Evolutionary conservation across 495 filamentous ascomycete species (phyloP), one percentile per base, ranked within the genome.

Genomic region (Penicillium macrosclerotiorum): DNA sequence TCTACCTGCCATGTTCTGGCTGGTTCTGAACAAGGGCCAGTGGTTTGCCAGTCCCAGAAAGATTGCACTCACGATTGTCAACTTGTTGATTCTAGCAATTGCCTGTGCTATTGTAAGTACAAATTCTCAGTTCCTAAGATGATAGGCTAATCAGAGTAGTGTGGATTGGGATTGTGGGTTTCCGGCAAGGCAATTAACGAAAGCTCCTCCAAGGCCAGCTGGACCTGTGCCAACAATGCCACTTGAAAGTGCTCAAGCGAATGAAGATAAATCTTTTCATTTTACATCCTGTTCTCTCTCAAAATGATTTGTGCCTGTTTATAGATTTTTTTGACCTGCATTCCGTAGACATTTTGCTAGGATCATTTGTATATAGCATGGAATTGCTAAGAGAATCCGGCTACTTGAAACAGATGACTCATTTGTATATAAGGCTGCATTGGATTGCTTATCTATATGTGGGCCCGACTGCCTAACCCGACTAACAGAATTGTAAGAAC

Each of bases 71-170:
- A 67, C 65, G 1, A 49, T 68, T 12, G 12, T 75, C 49, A 85
- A 84, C 51, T 45, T 57, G 6, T 1, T 76, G 13, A 68, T 75
- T 35, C 74, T 86, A 43, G 55, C 68, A 19, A 72, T 86, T 42
- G 81, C 62, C n/a, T 48, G 30, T 22, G 52, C 52, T 19, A 59
- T 67, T 45, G 63, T 67, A 59, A 43, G 63, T 59, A 46, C 13
- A 13, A 1, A 3, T 40, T 8, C 5, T 14, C 11, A 1, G 22
- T 11, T 16, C 1, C 6, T 8, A 0, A 14, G 1, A 11, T 22
- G 11, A 12, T 8, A 2, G 43, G 17, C 52, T 64, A 37, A 59
- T 27, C 7, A 7, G 20, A 44, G 26, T 31, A 67, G 61, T 72
- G 68, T 40, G 68, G 57, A 20, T 37, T 72, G 29, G 68, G 68